These are phyloP conservation scores for Aspergillus coremiiformis DNA, from an alignment of 495 filamentous ascomycete species.

Conservation along the genomic window DNA sequence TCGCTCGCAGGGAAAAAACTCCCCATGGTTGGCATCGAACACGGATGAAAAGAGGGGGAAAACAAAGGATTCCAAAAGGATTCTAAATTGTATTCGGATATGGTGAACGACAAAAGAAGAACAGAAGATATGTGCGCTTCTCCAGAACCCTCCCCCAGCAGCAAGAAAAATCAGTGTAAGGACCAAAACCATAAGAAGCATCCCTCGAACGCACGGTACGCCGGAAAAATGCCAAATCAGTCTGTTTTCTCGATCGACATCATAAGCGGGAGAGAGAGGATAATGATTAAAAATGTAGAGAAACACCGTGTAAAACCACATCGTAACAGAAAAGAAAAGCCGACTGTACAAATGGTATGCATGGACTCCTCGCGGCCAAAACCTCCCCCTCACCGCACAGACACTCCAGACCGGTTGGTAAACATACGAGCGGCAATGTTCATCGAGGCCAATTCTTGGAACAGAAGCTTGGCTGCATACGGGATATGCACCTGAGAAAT, in stretches of 20 bases:
- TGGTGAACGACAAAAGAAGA: background rate
- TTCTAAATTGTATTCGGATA: background rate
- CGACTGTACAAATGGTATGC: background rate
- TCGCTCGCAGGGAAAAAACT: no score
- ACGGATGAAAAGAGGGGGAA: no score
- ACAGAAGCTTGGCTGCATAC: constrained; percentile 95
- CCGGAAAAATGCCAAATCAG: constrained; percentile 21
- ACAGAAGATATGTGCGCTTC: background rate
- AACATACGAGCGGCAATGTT: constrained; percentile 97
- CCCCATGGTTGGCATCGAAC: no score
- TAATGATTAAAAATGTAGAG: background rate
- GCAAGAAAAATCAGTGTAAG: constrained; percentile 3
- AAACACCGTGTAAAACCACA: background rate
- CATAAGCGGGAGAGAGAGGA: constrained; percentile 9
- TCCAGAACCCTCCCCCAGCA: background rate
- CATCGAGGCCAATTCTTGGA: constrained; percentile 97
- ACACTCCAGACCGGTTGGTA: constrained; percentile 56
- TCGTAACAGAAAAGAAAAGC: constrained; percentile 5
- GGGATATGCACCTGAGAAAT: constrained; percentile 97
- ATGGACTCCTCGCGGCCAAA: background rate
- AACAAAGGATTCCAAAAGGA: background rate
- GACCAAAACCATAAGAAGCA: background rate
- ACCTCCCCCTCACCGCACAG: constrained; percentile 36
- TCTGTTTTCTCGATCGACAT: constrained; percentile 14
- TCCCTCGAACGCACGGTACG: constrained; percentile 16